These are phyloP conservation scores for Eragrostis tef DNA, from an alignment of 202 grass and related monocot genomes.

Conservation along the genomic window DNA sequence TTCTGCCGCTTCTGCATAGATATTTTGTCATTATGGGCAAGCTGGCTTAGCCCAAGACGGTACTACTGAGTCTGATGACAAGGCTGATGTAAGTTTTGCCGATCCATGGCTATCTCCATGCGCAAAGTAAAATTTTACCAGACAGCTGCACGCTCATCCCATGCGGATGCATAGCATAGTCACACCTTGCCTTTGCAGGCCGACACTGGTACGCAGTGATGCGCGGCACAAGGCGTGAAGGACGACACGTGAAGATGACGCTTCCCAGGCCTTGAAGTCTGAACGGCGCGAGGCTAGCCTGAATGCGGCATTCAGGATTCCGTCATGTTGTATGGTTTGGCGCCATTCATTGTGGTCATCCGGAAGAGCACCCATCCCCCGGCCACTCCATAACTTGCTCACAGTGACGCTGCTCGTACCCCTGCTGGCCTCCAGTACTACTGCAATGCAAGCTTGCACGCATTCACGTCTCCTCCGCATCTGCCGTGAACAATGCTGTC, in stretches of 20 bases:
- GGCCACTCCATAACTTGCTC: slow-evolving; percentile 21
- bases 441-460: background rate
- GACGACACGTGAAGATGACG: slow-evolving; percentile 5
- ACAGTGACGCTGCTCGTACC: slow-evolving; percentile 15
- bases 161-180: background rate
- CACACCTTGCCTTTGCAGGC: background rate
- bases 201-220: background rate
- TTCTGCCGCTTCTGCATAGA: background rate
- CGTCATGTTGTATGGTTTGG: slow-evolving; percentile 1
- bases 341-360: background rate
- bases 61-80: too few species aligned
- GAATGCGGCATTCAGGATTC: background rate
- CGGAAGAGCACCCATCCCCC: background rate
- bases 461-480: background rate
- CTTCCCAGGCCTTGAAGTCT: too few species aligned
- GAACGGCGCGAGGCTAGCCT: too few species aligned
- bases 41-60: background rate
- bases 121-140: background rate
- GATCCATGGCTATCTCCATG: background rate
- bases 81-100: background rate
- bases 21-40: background rate
- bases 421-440: background rate
- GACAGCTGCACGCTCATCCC: background rate
- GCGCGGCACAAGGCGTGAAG: slow-evolving; percentile 7
- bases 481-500: background rate